Evolutionary conservation across 208 protist species (phyloP), one percentile per base, ranked within the genome.

Genomic region (Lotmaria passim): DNA sequence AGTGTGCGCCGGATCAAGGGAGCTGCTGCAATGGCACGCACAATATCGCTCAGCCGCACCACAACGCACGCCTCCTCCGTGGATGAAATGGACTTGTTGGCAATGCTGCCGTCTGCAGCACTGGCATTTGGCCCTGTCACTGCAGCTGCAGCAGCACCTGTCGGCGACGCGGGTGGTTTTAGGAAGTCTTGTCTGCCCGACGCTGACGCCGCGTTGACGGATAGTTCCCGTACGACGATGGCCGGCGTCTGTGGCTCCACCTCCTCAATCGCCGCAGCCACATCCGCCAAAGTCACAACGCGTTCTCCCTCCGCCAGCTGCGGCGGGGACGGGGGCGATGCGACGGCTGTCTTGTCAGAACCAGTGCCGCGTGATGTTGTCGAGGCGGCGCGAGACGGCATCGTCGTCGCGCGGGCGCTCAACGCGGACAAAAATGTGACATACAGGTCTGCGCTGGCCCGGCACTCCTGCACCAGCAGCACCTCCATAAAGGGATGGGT

Each of bases 391-490:
- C 59, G 41, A 1, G 41, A 53, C 44, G n/a, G n/a, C 59, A 64
- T 53, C 30, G 44, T 11, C 44, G 59, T 46, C 33, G 80, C 36
- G 28, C 75, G 69, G 52, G 60, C 73, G 1, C 75, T 87, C n/a
- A 94, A 68, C 3, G 79, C 75, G 19, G 70, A 62, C 4, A 95
- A 15, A n/a, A 95, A 50, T 7, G 51, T 28, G 11, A 75, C 41
- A 68, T 93, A 95, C 59, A 93, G 75, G 15, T 78, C 50, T 62
- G 85, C 81, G 43, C 74, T 68, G 23, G 68, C 73, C 12, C 61
- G 63, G 67, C 86, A 93, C 55, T 90, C 85, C 63, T 93, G 87
- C 46, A 83, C 76, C n/a, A 93, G 83, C 28, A 95, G 73, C 33
- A 85, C 85, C 23, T 73, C 67, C 76, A 92, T 86, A 62, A 95